Evolutionary conservation across 768 basidiomycete species (phyloP).

Genomic region (Mycena crocata): DNA sequence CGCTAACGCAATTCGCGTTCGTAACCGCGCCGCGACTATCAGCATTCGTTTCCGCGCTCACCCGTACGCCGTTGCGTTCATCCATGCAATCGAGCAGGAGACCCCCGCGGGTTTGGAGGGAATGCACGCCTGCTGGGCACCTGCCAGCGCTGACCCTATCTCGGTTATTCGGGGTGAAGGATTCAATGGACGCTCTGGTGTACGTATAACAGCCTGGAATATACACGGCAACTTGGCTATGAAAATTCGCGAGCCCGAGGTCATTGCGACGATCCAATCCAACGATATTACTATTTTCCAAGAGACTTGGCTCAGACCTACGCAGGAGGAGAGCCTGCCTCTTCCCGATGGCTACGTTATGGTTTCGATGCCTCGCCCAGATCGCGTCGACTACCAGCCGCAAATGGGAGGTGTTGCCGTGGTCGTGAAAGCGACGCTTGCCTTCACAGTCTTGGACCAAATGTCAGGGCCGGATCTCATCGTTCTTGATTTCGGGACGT

Average conservation of each 20-base stretch:
- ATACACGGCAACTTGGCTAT: constrained; percentile 13
- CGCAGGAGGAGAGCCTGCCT: background rate
- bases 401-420: background rate
- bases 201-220: constrained; percentile 14
- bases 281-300: constrained; percentile 12
- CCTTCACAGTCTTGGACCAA: background rate
- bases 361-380: background rate
- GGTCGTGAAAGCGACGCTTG: background rate
- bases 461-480: constrained; percentile 10
- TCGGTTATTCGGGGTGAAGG: constrained; percentile 2
- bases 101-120: background rate
- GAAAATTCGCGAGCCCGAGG: background rate
- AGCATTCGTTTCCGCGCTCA: constrained; percentile 9
- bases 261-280: background rate
- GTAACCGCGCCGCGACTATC: background rate
- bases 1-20: background rate
- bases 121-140: constrained; percentile 13
- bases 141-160: background rate
- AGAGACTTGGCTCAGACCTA: constrained; percentile 2
- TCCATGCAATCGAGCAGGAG: constrained; percentile 4
- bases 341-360: constrained; percentile 1
- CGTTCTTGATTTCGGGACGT: background rate
- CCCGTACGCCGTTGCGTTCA: background rate
- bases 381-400: background rate
- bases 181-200: background rate